phyloP scores from a whole-genome alignment of 2,329 filamentous ascomycete species.

The Paraphoma sp. region DNA sequence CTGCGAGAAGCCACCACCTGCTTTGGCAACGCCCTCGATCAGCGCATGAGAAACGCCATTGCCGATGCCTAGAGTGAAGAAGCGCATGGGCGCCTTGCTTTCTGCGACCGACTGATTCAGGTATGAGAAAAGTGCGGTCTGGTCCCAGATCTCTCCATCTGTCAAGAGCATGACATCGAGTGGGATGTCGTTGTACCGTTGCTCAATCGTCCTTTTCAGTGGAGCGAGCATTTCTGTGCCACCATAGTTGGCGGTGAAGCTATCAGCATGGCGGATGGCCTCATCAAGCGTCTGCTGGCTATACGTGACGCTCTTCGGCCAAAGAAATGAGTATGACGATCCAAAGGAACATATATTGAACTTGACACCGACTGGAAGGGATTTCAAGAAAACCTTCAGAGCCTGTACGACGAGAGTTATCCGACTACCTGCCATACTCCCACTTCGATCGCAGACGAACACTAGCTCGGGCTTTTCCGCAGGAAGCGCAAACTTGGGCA shows the following conservation, averaged over 20 bases:
- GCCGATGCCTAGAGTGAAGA: conserved; percentile 66
- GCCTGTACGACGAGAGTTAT: conserved; percentile 63
- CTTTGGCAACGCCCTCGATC: conserved; percentile 64
- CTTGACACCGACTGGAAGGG: conserved; percentile 66
- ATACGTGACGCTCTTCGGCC: conserved; percentile 56
- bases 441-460: conserved; percentile 75
- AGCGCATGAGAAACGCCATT: conserved; percentile 61
- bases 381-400: conserved; percentile 70
- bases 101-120: conserved; percentile 53
- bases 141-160: conserved; percentile 62
- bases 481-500: conserved; percentile 72
- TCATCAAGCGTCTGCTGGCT: conserved; percentile 52
- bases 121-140: conserved; percentile 56
- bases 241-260: conserved; percentile 57
- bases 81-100: conserved; percentile 55
- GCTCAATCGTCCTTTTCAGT: conserved; percentile 55
- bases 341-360: conserved; percentile 78
- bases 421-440: conserved; percentile 64
- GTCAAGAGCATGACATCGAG: conserved; percentile 64
- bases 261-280: conserved; percentile 53
- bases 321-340: conserved; percentile 53
- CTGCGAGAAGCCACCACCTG: conserved; percentile 67
- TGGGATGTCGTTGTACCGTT: conserved; percentile 54
- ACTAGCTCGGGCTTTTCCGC: conserved; percentile 67
- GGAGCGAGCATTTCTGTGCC: conserved; percentile 62